Evolutionary conservation across 352 stramenopile species (phyloP).

Genomic region (Blastocystis sp.): DNA sequence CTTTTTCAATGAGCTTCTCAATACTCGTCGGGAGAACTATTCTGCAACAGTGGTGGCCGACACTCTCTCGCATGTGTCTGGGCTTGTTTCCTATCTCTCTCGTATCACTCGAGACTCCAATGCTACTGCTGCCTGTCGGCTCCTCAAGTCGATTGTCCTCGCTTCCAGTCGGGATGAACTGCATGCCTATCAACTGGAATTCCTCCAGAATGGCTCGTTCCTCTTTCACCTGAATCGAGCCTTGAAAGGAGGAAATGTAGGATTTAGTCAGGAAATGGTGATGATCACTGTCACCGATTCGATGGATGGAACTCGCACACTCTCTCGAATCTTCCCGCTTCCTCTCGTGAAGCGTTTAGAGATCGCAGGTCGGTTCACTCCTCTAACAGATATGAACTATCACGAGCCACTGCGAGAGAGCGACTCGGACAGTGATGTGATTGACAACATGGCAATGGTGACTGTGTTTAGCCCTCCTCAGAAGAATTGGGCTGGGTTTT

Average conservation of each 20-base stretch:
- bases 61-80: background rate
- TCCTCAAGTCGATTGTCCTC: background rate
- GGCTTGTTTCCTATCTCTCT: background rate
- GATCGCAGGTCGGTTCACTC: background rate
- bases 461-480: background rate
- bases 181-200: background rate
- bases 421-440: background rate
- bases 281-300: background rate
- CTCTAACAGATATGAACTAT: background rate
- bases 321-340: background rate
- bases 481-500: slow-evolving; percentile 8
- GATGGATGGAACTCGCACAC: background rate
- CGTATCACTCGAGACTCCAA: background rate
- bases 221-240: background rate
- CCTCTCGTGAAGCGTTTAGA: background rate
- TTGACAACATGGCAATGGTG: background rate
- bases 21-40: background rate
- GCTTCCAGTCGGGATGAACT: background rate
- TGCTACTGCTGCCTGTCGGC: too few species aligned
- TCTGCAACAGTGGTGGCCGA: background rate
- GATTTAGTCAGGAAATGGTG: background rate
- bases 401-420: background rate
- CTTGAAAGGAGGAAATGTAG: background rate
- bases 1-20: slow-evolving; percentile 5
- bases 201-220: background rate